These are phyloP conservation scores for Xylariaceae sp. DNA, from an alignment of 2,329 filamentous ascomycete genomes.

Conservation along the genomic window DNA sequence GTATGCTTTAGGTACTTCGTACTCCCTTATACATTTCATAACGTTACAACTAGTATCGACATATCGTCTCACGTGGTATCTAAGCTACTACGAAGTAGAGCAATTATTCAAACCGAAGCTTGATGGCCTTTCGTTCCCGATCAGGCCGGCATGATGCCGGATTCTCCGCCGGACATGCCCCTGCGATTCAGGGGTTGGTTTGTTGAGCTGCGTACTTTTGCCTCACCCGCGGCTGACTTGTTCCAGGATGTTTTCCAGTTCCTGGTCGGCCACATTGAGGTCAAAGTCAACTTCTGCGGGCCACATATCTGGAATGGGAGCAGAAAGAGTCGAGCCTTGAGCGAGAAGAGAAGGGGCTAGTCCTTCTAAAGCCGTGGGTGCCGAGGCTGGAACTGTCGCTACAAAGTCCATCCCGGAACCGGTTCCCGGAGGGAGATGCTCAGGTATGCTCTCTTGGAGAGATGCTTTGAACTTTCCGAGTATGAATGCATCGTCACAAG, in stretches of 20 bases:
- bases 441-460: slow-evolving; percentile 28
- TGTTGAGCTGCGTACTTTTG: background rate
- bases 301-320: slow-evolving; percentile 11
- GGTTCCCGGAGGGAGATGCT: background rate
- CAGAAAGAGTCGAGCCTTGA: slow-evolving; percentile 2
- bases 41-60: too few relatives aligned
- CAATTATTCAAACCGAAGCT: too few relatives aligned
- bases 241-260: slow-evolving; percentile 29
- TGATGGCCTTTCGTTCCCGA: too few relatives aligned
- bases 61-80: too few relatives aligned
- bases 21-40: too few relatives aligned
- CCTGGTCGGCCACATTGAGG: slow-evolving; percentile 27
- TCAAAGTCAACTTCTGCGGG: slow-evolving; percentile 21
- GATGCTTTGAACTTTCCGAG: slow-evolving; percentile 50
- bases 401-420: slow-evolving; percentile 11
- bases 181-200: too few relatives aligned
- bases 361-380: slow-evolving; percentile 13
- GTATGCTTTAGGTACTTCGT: too few relatives aligned
- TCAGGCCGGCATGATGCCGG: too few relatives aligned
- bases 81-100: too few relatives aligned
- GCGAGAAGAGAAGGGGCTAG: slow-evolving; percentile 8
- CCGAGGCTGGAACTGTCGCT: slow-evolving; percentile 1
- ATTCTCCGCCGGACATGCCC: too few relatives aligned
- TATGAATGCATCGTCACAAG: slow-evolving; percentile 50
- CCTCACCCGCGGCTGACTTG: slow-evolving; percentile 24